Evolutionary conservation across 768 basidiomycete genomes (phyloP).

Genomic region (Mycena metata): DNA sequence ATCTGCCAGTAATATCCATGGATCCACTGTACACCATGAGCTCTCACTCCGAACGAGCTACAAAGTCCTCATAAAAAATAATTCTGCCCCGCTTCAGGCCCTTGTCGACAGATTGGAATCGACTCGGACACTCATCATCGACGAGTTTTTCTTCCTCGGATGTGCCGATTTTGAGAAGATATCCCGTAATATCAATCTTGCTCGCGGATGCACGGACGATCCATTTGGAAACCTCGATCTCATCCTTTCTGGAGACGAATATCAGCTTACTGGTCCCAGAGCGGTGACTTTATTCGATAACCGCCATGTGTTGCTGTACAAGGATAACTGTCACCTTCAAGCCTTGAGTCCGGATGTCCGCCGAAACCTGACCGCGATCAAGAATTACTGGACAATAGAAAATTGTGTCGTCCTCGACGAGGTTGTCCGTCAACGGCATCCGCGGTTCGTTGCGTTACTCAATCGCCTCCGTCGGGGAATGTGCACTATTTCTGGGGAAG

Average conservation of each 20-base stretch:
- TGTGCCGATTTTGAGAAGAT: slow-evolving; percentile 28
- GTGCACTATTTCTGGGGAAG: slow-evolving; percentile 27
- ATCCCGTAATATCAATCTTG: slow-evolving; percentile 29
- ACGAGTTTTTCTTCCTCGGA: slow-evolving; percentile 35
- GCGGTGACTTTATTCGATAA: slow-evolving; percentile 15
- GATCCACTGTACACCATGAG: slow-evolving; percentile 33
- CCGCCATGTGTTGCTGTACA: neutral
- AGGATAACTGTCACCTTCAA: slow-evolving; percentile 11
- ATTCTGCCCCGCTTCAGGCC: slow-evolving; percentile 13
- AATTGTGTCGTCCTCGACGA: slow-evolving; percentile 35
- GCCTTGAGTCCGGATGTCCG: slow-evolving; percentile 14
- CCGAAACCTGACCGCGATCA: slow-evolving; percentile 24
- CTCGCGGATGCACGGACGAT: slow-evolving; percentile 18
- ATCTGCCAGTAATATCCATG: slow-evolving; percentile 37
- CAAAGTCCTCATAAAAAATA: neutral
- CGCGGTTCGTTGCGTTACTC: slow-evolving; percentile 17
- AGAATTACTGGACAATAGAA: slow-evolving; percentile 27
- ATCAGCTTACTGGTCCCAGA: slow-evolving; percentile 29
- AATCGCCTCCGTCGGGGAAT: slow-evolving; percentile 25
- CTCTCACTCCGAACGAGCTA: slow-evolving; percentile 14
- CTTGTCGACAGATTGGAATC: slow-evolving; percentile 11
- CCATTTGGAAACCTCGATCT: slow-evolving; percentile 30
- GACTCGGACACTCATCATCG: slow-evolving; percentile 24
- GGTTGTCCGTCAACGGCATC: slow-evolving; percentile 30
- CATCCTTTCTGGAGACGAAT: slow-evolving; percentile 35